Base-by-base conservation (phyloP, 2,329 filamentous ascomycete genomes). In the Xylariaceae sp. region DNA sequence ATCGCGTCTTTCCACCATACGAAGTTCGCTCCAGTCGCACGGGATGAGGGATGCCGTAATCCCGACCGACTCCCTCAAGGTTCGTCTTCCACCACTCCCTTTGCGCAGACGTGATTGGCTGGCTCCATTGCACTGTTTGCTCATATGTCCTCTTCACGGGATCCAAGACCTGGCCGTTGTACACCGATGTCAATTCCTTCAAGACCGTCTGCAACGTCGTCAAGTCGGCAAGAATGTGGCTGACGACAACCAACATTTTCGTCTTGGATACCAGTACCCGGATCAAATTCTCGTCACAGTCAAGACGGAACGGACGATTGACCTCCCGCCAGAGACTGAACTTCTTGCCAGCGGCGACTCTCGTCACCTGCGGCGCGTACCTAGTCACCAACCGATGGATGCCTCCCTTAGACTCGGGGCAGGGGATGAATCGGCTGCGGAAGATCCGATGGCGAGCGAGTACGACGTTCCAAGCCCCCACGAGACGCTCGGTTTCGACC, bases 191-290 rank as follows among this genome's bases (percentile, higher is more conserved):
- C 7, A 56, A 16, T 5, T 56, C 53, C 4, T 29, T 11, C 3
- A 56, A 11, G 4, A 56, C 6, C 2, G 23, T 36, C 17, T 19
- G n/a, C 12, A 56, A 23, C 6, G 53, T 56, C n/a, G 36, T 44
- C 28, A 50, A 31, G 23, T 56, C 53, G 14, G 34, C 28, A 19
- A 56, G 16, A n/a, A 56, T 56, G 19, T 56, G 53, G 16, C 53
- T 56, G 2, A 50, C 12, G 16, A 49, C 21, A 23, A 56, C 16
- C 2, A 40, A 3, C 23, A 56, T n/a, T 5, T 29, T 21, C 2
- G 12, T 31, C 12, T 14, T 21, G 3, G 53, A 49, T 14, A 56
- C 11, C 7, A 40, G 12, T 2, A 56, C 45, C 2, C 53, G 53
- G 9, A 56, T 43, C 11, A 24, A 14, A 4, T 26, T 2, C 7